Conservation (phyloP, 2,329 filamentous ascomycete genomes). For the Bipolaris cookei region DNA sequence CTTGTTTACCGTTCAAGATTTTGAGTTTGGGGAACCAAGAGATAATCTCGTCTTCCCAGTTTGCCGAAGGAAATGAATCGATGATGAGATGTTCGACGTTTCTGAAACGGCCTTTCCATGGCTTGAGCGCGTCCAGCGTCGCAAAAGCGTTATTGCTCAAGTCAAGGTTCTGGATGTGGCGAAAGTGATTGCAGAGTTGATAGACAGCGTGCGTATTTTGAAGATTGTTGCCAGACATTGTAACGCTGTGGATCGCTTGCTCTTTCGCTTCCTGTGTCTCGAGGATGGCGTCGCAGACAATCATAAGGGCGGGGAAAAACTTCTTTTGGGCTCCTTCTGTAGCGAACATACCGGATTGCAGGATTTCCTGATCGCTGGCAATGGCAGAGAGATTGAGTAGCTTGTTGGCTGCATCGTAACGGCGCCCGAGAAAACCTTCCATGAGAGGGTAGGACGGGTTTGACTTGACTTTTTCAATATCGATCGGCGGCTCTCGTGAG, state of each 20-base stretch:
- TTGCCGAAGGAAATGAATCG: constrained; percentile 49
- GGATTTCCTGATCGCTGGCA: constrained; percentile 72
- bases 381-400: constrained; percentile 84
- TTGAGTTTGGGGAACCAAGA: constrained; percentile 84
- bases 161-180: constrained; percentile 86
- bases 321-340: constrained; percentile 76
- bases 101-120: constrained; percentile 80
- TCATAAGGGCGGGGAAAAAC: constrained; percentile 91
- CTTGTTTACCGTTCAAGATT: constrained; percentile 74
- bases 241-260: constrained; percentile 81
- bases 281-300: constrained; percentile 80
- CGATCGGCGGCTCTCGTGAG: constrained; percentile 71
- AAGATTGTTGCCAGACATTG: constrained; percentile 80
- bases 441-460: constrained; percentile 65
- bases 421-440: constrained; percentile 71
- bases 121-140: constrained; percentile 69
- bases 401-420: constrained; percentile 75
- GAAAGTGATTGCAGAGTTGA: constrained; percentile 77
- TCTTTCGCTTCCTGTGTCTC: constrained; percentile 73
- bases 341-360: constrained; percentile 77
- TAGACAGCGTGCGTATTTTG: constrained; percentile 74
- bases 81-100: constrained; percentile 82
- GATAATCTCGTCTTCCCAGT: constrained; percentile 71
- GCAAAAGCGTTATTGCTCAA: constrained; percentile 82
- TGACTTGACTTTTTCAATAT: constrained; percentile 41